These are phyloP conservation scores for Scheffersomyces segobiensis DNA, from an alignment of 1,139 yeast genomes.

Conservation along the genomic window DNA sequence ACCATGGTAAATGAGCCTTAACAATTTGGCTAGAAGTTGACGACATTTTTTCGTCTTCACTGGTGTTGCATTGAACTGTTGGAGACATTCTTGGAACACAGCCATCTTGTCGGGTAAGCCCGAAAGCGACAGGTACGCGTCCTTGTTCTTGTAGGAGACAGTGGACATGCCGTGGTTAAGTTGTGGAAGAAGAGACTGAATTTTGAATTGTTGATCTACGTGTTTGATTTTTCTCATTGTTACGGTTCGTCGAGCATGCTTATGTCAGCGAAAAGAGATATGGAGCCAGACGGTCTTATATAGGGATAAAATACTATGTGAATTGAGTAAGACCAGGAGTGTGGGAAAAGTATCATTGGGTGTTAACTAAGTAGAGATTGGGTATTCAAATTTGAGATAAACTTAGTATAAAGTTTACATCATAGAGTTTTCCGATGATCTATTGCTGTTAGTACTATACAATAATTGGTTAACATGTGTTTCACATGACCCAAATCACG, in stretches of 20 bases:
- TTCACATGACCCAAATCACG: not conserved
- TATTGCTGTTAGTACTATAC: not conserved
- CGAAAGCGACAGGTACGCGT: slow-evolving; percentile 55
- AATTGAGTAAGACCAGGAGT: not conserved
- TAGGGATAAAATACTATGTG: not conserved
- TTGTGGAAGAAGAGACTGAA: not conserved
- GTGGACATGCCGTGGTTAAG: slow-evolving; percentile 58
- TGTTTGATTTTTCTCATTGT: not conserved
- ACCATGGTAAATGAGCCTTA: slow-evolving; percentile 76
- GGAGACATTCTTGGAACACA: slow-evolving; percentile 92
- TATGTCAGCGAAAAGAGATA: not conserved
- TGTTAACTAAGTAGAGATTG: not conserved
- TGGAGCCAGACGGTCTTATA: not conserved
- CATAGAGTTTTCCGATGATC: too few species aligned
- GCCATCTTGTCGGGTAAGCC: slow-evolving; percentile 90
- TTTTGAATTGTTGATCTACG: not conserved
- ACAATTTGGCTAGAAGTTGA: slow-evolving; percentile 67
- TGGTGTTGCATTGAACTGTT: slow-evolving; percentile 90
- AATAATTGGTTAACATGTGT: too few species aligned
- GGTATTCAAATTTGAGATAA: too few species aligned
- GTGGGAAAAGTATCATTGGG: not conserved
- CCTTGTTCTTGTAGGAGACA: slow-evolving; percentile 78
- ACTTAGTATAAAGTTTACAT: too few species aligned
- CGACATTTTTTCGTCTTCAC: slow-evolving; percentile 89
- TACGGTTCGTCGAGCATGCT: not conserved